Base-by-base conservation (phyloP, 768 basidiomycete species). In the Calocera viscosa region DNA sequence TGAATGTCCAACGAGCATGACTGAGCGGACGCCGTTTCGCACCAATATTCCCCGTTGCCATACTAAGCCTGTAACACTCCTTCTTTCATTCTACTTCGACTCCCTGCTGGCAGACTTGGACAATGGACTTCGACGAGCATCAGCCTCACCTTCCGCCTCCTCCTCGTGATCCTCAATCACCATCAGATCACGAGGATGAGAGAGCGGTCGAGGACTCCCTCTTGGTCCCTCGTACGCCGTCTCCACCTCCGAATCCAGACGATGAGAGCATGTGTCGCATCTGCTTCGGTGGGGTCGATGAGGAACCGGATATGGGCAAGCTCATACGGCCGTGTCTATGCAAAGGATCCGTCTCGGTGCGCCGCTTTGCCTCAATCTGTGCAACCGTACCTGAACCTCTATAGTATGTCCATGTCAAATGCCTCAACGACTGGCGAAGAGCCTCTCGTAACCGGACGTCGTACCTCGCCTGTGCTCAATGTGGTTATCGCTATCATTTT, bases 301-400 rank as follows among this genome's bases (percentile, higher is more conserved):
- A 77, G n/a, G 75, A 73, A 49, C 73, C 70, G 0, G 80, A 82
- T 28, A 77, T 88, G 41, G 92, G 92, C 1, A 83, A 86, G 65
- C 82, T 94, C 70, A 91, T 94, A 70, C 84, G 86, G 33, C 92
- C 92, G 3, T 90, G 89, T 74, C 78, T 86, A 1, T 90, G 89
- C 65, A 85, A 83, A 68, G 91, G 91, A 47, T 86, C 87, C 24
- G 89, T 92, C 68, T 87, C 86, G 68, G 83, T 85, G 71, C 69
- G 80, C 75, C 65, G 12, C 16, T 32, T 26, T 40, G 30, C 41
- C 49, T 53, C 7, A 63, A 10, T 40, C 32, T 34, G 5, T 47
- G 19, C 26, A 33, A 30, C 1, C 64, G 28, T 47, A n/a, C 7
- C 40, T 35, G 11, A 17, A 35, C 40, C 19, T 19, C 63, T 32